phyloP scores from a whole-genome alignment of 108 stramenopile genomes.

The Discostella pseudostelligera region DNA sequence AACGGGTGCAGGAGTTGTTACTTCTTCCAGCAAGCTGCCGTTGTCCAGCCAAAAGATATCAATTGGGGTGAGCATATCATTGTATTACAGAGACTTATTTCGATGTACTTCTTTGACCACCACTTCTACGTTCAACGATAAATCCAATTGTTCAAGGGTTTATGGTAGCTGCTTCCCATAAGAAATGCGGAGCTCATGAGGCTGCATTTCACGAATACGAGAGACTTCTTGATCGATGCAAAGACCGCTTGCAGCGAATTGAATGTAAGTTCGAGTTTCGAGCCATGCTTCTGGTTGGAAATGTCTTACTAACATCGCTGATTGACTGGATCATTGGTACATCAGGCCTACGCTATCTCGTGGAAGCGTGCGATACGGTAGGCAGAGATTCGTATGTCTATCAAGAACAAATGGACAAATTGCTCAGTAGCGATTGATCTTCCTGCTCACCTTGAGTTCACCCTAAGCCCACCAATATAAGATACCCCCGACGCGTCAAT shows the following conservation, averaged over 20 bases:
- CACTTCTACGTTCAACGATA: neutral
- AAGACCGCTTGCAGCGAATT: slow-evolving; percentile 52
- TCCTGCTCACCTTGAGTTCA: no score
- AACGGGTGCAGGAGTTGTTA: slow-evolving; percentile 15
- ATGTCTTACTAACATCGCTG: neutral
- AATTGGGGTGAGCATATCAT: slow-evolving; percentile 67
- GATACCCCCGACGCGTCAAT: no score
- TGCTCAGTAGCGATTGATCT: slow-evolving; percentile 35
- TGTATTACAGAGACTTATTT: neutral
- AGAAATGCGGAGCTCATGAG: slow-evolving; percentile 62
- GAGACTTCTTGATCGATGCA: slow-evolving; percentile 67
- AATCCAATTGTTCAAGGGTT: slow-evolving; percentile 28
- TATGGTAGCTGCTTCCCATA: slow-evolving; percentile 81
- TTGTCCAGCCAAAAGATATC: slow-evolving; percentile 84
- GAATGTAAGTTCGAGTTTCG: slow-evolving; percentile 45
- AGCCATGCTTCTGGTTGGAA: neutral
- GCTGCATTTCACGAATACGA: slow-evolving; percentile 72
- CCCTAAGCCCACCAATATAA: no score
- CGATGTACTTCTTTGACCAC: neutral
- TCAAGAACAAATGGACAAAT: slow-evolving; percentile 55
- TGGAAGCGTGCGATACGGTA: slow-evolving; percentile 55
- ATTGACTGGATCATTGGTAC: slow-evolving; percentile 7
- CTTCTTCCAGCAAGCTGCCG: slow-evolving; percentile 82
- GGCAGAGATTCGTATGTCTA: slow-evolving; percentile 51
- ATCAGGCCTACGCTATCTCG: slow-evolving; percentile 55